Evolutionary conservation across 2,329 filamentous ascomycete species (phyloP).

Genomic region (Fusarium verticillioides): DNA sequence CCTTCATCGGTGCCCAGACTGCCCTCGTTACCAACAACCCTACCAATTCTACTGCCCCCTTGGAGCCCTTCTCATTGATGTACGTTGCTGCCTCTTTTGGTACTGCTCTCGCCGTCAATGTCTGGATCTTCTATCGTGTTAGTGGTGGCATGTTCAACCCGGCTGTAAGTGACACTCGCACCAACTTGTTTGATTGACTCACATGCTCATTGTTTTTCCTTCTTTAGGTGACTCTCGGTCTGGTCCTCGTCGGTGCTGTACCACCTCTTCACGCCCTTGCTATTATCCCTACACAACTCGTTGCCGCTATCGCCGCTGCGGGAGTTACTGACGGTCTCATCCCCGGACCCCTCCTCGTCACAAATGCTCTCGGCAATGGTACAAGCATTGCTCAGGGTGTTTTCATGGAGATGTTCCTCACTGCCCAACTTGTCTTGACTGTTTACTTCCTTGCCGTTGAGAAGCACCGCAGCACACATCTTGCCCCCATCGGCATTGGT

Average conservation of each 20-base stretch:
- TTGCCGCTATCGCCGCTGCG: slow-evolving; percentile 68
- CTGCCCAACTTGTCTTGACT: slow-evolving; percentile 70
- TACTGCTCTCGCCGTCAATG: slow-evolving; percentile 62
- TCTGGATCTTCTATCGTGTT: slow-evolving; percentile 67
- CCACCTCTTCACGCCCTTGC: slow-evolving; percentile 61
- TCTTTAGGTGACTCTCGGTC: slow-evolving; percentile 64
- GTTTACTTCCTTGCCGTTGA: slow-evolving; percentile 78
- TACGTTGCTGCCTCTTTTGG: slow-evolving; percentile 64
- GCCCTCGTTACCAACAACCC: slow-evolving; percentile 49
- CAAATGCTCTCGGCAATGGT: slow-evolving; percentile 64
- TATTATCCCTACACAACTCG: slow-evolving; percentile 66
- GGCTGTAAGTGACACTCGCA: slow-evolving; percentile 52
- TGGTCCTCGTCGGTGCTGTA: slow-evolving; percentile 68
- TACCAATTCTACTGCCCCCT: slow-evolving; percentile 39
- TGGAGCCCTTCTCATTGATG: slow-evolving; percentile 53
- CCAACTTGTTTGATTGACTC: neutral
- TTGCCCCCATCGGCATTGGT: slow-evolving; percentile 79
- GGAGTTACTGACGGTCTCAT: slow-evolving; percentile 67
- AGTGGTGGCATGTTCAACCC: slow-evolving; percentile 64
- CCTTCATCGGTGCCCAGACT: slow-evolving; percentile 55
- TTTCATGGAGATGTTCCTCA: slow-evolving; percentile 75
- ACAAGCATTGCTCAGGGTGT: slow-evolving; percentile 67
- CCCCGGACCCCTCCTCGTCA: slow-evolving; percentile 66
- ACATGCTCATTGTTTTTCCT: neutral
- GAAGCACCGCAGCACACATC: slow-evolving; percentile 77